A percentile compares a stretch with the other conserved stretches of the same genome.
Evolutionary conservation across 768 basidiomycete genomes (phyloP).

Genomic region (Boletus patriciae): DNA sequence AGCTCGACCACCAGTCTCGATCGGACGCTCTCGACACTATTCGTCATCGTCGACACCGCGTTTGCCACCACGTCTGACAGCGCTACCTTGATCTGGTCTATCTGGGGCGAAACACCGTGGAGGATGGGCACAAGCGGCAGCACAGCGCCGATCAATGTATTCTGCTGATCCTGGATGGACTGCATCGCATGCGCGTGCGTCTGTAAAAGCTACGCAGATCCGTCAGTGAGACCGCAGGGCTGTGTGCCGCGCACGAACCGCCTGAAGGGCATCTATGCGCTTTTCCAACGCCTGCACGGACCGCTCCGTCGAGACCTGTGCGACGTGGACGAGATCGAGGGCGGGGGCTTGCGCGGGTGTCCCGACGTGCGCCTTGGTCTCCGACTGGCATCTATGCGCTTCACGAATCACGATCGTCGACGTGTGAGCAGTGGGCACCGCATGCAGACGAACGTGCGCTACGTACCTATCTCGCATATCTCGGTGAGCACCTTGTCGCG

Average conservation of each 20-base stretch:
- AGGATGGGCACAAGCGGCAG: constrained; percentile 61
- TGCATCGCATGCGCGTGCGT: constrained; percentile 57
- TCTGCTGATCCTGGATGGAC: constrained; percentile 45
- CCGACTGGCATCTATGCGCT: constrained; percentile 67
- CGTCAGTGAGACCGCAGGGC: constrained; percentile 12
- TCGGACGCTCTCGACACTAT: constrained; percentile 13
- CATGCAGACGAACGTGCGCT: not conserved
- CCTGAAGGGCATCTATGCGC: constrained; percentile 55
- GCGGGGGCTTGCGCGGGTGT: constrained; percentile 49
- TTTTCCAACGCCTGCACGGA: constrained; percentile 49
- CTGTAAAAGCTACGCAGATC: constrained; percentile 45
- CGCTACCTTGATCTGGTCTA: constrained; percentile 33
- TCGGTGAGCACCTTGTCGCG: constrained; percentile 57
- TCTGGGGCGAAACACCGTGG: constrained; percentile 57
- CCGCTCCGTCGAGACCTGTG: constrained; percentile 40
- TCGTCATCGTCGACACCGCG: constrained; percentile 19
- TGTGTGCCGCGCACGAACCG: constrained; percentile 34
- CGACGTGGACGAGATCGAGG: constrained; percentile 42
- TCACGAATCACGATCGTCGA: constrained; percentile 26
- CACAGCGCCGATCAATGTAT: constrained; percentile 43
- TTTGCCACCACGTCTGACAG: constrained; percentile 20
- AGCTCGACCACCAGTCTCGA: constrained; percentile 10
- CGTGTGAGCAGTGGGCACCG: constrained; percentile 13
- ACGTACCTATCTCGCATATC: constrained; percentile 31
- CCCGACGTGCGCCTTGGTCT: constrained; percentile 59